Base-by-base conservation (phyloP, 441 rosid genomes). In the Gossypium davidsonii region DNA sequence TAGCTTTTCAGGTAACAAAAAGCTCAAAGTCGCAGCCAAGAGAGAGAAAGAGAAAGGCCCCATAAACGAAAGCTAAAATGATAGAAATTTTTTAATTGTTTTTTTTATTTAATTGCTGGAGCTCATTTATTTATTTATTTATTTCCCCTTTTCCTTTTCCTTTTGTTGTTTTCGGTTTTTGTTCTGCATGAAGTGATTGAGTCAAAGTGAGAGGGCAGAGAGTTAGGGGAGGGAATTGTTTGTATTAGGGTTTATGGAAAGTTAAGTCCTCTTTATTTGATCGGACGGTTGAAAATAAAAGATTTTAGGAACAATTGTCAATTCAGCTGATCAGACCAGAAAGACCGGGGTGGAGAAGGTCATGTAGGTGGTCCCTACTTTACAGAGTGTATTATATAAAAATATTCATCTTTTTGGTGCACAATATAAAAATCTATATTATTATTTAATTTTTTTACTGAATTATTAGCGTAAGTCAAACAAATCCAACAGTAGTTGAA, bases 31-130 rank as follows among this genome's bases (percentile, higher is more conserved):
- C 39, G 39, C 21, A 52, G 73, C 62, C 25, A 48, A 70, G 68
- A 64, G 73, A 28, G 66, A 8, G 10, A 61, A 5, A 11, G 44
- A 39, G 11, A 39, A 39, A 8, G 11, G 44, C 10, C 3, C 2
- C 1, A 15, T 26, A 10, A 2, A 31, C 42, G 48, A 23, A 75
- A 67, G 37, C 63, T 63, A 25, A 34, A 70, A 52, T 6, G 9
- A 46, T 15, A 15, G 8, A 15, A 4, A 1, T 18, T 63, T 63
- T 39, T 25, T 21, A 21, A 57, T 57, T 9, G 31, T 28, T 28
- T 17, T 53, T 17, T 37, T 37, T 31, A 21, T 46, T 66, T 66
- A 67, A 67, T 70, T 73, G 79, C 67, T 48, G 78, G 48, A 71
- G 55, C 58, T 72, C 49, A 15, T 62, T 23, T 5, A 52, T 52